Conservation (phyloP, 805 yeast species). For the Kazachstania psychrophila region DNA sequence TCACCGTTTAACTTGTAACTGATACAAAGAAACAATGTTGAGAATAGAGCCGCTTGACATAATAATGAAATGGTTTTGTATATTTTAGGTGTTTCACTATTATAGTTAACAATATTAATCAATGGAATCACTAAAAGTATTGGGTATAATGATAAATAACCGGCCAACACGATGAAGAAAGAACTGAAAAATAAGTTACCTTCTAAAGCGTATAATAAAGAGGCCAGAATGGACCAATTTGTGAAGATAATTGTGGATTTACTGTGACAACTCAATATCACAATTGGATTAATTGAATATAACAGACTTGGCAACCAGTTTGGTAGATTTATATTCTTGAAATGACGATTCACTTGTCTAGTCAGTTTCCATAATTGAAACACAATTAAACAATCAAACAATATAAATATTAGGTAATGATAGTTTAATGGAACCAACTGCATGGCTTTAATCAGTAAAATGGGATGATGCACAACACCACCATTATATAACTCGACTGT, state of each 20-base stretch:
- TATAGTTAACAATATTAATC: conserved; percentile 1
- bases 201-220: conserved; percentile 38
- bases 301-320: conserved; percentile 45
- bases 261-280: conserved; percentile 57
- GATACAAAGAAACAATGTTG: conserved; percentile 22
- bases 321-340: conserved; percentile 12
- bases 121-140: conserved; percentile 49
- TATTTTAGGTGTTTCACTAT: background rate
- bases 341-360: conserved; percentile 22
- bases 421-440: background rate
- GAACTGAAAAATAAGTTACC: conserved; percentile 27
- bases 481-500: conserved; percentile 47
- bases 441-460: conserved; percentile 38
- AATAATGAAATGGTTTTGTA: background rate
- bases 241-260: conserved; percentile 58
- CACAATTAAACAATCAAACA: conserved; percentile 52
- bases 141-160: conserved; percentile 58
- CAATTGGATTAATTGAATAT: conserved; percentile 73
- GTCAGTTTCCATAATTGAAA: conserved; percentile 32
- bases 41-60: conserved; percentile 1
- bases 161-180: conserved; percentile 37
- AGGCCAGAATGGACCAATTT: conserved; percentile 44
- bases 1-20: conserved; percentile 35
- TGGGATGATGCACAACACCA: conserved; percentile 81
- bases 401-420: conserved; percentile 30